Percentiles rank a stretch among this genome's conserved stretches.
Conservation (phyloP, 345 rosid species). For the Eucalyptus tenuipes region DNA sequence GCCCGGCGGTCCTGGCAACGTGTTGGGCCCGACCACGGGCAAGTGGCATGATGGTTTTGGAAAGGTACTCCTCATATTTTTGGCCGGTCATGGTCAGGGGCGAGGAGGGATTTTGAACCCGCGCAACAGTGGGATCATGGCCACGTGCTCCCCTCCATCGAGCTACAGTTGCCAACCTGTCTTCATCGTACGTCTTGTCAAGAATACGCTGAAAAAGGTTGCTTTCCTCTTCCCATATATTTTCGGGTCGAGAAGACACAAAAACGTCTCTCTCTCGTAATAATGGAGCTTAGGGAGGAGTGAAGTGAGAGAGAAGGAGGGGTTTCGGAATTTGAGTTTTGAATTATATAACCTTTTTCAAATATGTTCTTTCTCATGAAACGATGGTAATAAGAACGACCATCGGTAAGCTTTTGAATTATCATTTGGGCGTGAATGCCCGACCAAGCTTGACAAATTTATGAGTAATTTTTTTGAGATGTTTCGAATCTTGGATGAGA, state of each 20-base stretch:
- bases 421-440: neutral
- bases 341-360: neutral
- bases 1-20: neutral
- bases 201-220: neutral
- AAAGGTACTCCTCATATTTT: neutral
- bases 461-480: rapidly evolving
- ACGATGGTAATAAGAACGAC: neutral
- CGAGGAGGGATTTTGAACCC: neutral
- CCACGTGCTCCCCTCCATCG: neutral
- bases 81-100: too few relatives aligned
- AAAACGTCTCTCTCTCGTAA: neutral
- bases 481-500: neutral
- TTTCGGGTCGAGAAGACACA: neutral
- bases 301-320: neutral
- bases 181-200: neutral
- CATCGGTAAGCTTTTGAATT: neutral
- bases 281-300: neutral
- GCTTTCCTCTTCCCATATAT: neutral
- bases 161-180: neutral
- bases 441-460: neutral
- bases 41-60: neutral
- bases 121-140: neutral
- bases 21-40: neutral
- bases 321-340: neutral
- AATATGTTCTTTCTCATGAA: neutral